Evolutionary conservation across 768 basidiomycete species (phyloP).

Genomic region (Postia placenta): DNA sequence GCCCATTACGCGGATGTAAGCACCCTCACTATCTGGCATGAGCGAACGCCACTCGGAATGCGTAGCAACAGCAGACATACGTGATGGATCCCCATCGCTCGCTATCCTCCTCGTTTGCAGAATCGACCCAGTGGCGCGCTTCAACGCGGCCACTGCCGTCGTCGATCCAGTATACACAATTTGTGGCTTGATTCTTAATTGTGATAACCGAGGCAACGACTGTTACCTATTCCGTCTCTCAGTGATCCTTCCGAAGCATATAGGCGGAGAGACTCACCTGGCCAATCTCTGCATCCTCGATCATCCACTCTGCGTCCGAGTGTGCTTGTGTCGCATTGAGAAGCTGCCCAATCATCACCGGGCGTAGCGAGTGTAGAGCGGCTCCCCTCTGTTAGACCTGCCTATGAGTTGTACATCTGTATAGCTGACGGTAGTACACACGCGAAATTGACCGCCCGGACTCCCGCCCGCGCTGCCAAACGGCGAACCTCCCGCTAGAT

Average conservation of each 20-base stretch:
- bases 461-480: slow-evolving; percentile 51
- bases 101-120: slow-evolving; percentile 48
- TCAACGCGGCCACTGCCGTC: slow-evolving; percentile 83
- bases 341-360: slow-evolving; percentile 76
- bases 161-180: slow-evolving; percentile 72
- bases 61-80: slow-evolving; percentile 26
- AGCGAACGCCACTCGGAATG: neutral
- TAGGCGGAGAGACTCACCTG: no score
- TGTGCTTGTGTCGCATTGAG: slow-evolving; percentile 74
- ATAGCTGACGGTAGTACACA: slow-evolving; percentile 26
- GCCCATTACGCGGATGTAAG: slow-evolving; percentile 78
- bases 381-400: slow-evolving; percentile 26
- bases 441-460: slow-evolving; percentile 40
- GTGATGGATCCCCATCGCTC: slow-evolving; percentile 42
- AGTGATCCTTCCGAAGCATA: no score
- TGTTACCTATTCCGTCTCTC: slow-evolving; percentile 65
- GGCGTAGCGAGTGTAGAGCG: slow-evolving; percentile 49
- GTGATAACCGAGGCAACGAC: slow-evolving; percentile 70
- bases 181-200: slow-evolving; percentile 68
- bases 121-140: slow-evolving; percentile 79
- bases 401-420: neutral
- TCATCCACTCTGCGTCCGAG: slow-evolving; percentile 81
- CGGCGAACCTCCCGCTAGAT: slow-evolving; percentile 54
- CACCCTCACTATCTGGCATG: slow-evolving; percentile 49
- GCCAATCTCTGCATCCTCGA: slow-evolving; percentile 77